These are phyloP conservation scores for Trichoderma lentiforme DNA, from an alignment of 2,329 filamentous ascomycete species.

Conservation along the genomic window DNA sequence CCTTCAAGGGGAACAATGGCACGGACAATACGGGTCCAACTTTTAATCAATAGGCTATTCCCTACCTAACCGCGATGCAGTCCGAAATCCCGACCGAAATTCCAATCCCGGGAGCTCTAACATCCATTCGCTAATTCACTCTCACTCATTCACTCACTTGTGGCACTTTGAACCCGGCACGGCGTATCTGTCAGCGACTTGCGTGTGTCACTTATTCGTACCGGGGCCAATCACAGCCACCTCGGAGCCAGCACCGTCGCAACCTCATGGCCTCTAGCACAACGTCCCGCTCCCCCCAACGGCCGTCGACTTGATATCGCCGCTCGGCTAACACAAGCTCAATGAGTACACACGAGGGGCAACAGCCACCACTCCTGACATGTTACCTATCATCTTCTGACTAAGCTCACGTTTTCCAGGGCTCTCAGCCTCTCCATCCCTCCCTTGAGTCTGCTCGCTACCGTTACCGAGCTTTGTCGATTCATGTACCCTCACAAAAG, in stretches of 20 bases:
- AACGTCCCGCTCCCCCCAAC: neutral
- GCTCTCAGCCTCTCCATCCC: neutral
- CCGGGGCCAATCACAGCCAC: neutral
- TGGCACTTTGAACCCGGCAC: neutral
- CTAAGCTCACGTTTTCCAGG: neutral
- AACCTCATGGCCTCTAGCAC: neutral
- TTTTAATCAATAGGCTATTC: neutral
- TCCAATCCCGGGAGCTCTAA: neutral
- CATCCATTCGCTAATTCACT: neutral
- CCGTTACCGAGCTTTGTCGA: neutral
- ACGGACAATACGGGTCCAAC: neutral
- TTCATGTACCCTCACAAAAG: neutral
- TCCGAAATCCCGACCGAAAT: neutral
- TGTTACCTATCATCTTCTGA: neutral
- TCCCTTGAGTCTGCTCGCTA: neutral
- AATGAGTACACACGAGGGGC: neutral
- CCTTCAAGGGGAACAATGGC: neutral
- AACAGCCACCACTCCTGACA: neutral
- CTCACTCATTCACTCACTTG: neutral
- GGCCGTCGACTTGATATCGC: neutral
- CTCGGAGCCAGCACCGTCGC: neutral
- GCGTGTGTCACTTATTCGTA: neutral
- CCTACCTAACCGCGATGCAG: neutral
- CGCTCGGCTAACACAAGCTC: neutral
- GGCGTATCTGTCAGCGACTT: neutral